phyloP scores from a whole-genome alignment of 805 yeast species.

The Metschnikowia lunata region DNA sequence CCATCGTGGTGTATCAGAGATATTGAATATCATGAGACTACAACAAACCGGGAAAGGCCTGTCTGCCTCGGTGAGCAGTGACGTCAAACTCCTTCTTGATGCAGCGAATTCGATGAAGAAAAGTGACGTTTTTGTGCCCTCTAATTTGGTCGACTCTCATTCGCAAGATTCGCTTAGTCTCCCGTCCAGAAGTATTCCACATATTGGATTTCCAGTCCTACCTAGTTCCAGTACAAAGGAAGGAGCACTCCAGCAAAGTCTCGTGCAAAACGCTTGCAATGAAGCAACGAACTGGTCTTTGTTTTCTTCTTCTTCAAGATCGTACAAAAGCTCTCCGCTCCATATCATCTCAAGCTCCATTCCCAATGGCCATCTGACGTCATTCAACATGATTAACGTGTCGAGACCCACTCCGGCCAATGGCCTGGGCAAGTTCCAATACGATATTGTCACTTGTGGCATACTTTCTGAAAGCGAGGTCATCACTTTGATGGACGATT shows the following conservation, averaged over 20 bases:
- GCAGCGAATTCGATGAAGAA: constrained; percentile 26
- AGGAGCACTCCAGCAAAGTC: neutral
- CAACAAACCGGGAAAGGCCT: constrained; percentile 3
- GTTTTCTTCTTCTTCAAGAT: constrained; percentile 25
- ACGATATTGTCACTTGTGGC: constrained; percentile 50
- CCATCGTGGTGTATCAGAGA: constrained; percentile 33
- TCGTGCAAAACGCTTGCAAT: constrained; percentile 1
- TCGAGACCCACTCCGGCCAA: constrained; percentile 12
- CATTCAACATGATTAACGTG: constrained; percentile 26
- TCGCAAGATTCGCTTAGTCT: constrained; percentile 2
- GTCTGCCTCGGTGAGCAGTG: constrained; percentile 14
- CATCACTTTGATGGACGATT: constrained; percentile 47
- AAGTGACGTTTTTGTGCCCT: neutral
- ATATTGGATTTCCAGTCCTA: constrained; percentile 1
- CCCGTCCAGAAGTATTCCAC: constrained; percentile 1
- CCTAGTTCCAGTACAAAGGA: too few species aligned
- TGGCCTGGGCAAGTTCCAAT: constrained; percentile 5
- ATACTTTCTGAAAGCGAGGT: constrained; percentile 48
- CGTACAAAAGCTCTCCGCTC: constrained; percentile 44
- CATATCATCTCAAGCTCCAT: constrained; percentile 34
- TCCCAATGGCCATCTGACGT: constrained; percentile 31
- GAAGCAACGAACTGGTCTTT: neutral
- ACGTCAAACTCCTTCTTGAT: constrained; percentile 24
- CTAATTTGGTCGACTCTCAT: neutral
- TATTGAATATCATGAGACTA: constrained; percentile 23